Evolutionary conservation across 805 yeast species (phyloP).

Genomic region (Maudiozyma bulderi): DNA sequence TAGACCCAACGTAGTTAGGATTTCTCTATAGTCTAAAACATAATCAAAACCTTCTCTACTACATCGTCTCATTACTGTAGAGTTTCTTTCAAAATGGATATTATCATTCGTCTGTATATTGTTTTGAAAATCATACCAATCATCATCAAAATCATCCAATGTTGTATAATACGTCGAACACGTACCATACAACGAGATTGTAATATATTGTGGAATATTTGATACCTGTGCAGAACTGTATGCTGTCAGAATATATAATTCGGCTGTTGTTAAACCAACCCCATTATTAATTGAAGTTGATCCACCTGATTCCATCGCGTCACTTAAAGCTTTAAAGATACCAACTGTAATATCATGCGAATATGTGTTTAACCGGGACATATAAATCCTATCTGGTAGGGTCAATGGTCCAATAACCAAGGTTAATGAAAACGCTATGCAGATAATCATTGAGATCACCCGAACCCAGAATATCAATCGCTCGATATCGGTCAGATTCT

Average conservation of each 20-base stretch:
- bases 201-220: slow-evolving; percentile 21
- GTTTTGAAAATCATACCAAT: background rate
- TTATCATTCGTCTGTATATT: no score
- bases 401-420: slow-evolving; percentile 15
- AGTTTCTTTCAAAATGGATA: slow-evolving; percentile 1
- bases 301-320: slow-evolving; percentile 17
- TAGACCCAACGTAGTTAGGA: slow-evolving; percentile 17
- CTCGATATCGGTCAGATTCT: slow-evolving; percentile 19
- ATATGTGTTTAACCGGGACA: slow-evolving; percentile 19
- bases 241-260: slow-evolving; percentile 18
- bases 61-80: slow-evolving; percentile 11
- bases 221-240: slow-evolving; percentile 20
- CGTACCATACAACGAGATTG: slow-evolving; percentile 17
- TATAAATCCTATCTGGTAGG: slow-evolving; percentile 13
- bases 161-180: slow-evolving; percentile 13
- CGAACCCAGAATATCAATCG: slow-evolving; percentile 15
- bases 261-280: slow-evolving; percentile 26
- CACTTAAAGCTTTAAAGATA: slow-evolving; percentile 15
- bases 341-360: slow-evolving; percentile 20
- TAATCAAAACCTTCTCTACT: slow-evolving; percentile 10
- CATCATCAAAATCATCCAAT: background rate
- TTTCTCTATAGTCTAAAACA: slow-evolving; percentile 23
- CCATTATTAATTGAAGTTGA: slow-evolving; percentile 22
- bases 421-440: slow-evolving; percentile 14
- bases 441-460: slow-evolving; percentile 13